A percentile compares a stretch with the other conserved stretches of the same genome.
Conservation (phyloP, 2,329 filamentous ascomycete genomes). For the Volutella citrinella region DNA sequence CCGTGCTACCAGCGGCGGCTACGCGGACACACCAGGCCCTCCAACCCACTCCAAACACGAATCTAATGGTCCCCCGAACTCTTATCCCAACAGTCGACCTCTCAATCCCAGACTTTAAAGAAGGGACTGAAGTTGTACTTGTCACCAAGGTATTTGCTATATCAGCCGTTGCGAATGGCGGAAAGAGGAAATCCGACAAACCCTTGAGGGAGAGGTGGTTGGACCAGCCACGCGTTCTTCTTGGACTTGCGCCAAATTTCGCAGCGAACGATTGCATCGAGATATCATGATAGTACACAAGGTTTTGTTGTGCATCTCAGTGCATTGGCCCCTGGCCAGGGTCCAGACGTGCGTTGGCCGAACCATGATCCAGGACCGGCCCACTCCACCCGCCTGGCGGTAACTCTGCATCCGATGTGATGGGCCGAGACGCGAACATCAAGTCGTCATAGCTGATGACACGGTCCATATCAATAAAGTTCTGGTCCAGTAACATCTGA, state of each 20-base stretch:
- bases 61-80: constrained; percentile 10
- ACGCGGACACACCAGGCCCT: constrained; percentile 1
- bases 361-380: too few relatives aligned
- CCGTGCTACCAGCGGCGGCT: not conserved
- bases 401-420: too few relatives aligned
- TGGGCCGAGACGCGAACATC: too few relatives aligned
- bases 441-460: constrained; percentile 35
- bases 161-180: not conserved
- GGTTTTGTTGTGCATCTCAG: too few relatives aligned
- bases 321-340: too few relatives aligned
- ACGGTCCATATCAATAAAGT: constrained; percentile 31
- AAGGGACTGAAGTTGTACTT: not conserved
- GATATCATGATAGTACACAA: not conserved
- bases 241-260: too few relatives aligned
- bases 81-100: constrained; percentile 8
- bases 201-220: constrained; percentile 1
- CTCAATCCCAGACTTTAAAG: not conserved
- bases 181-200: not conserved
- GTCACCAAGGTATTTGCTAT: constrained; percentile 7
- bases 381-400: too few relatives aligned
- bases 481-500: constrained; percentile 28
- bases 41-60: constrained; percentile 15
- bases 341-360: too few relatives aligned
- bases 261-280: constrained; percentile 1
- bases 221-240: constrained; percentile 1